Percentiles rank a stretch among this genome's conserved stretches.
Conservation (phyloP, 2,329 filamentous ascomycete species). For the Lomentospora prolificans region DNA sequence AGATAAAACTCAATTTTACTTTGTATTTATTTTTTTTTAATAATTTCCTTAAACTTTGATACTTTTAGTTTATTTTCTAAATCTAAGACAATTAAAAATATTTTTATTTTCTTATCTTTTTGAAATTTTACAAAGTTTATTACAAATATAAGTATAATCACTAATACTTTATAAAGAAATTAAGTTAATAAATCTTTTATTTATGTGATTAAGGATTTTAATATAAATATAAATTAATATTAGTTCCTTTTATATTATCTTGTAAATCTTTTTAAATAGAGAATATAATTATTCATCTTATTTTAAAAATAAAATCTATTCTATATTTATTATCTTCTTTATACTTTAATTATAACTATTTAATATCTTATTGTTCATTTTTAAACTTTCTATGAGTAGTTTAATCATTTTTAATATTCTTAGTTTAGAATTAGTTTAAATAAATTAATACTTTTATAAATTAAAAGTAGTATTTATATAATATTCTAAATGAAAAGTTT, state of each 20-base stretch:
- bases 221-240: not conserved
- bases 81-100: not conserved
- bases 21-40: not conserved
- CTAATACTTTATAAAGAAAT: not conserved
- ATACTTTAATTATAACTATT: not conserved
- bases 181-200: not conserved
- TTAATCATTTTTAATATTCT: not conserved
- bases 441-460: not conserved
- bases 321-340: not conserved
- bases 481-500: not conserved
- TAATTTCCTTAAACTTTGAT: not conserved
- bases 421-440: not conserved
- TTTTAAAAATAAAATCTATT: not conserved
- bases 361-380: not conserved
- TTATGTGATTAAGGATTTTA: not conserved
- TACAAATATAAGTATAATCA: not conserved
- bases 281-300: not conserved
- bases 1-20: not conserved
- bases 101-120: not conserved
- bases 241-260: not conserved
- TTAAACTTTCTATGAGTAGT: not conserved
- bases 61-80: not conserved
- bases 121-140: not conserved
- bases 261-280: not conserved
- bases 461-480: not conserved